Evolutionary conservation across 192 early-diverging fungal genomes (phyloP), one percentile per base, ranked within the genome.

Genomic region (Mortierella hygrophila): DNA sequence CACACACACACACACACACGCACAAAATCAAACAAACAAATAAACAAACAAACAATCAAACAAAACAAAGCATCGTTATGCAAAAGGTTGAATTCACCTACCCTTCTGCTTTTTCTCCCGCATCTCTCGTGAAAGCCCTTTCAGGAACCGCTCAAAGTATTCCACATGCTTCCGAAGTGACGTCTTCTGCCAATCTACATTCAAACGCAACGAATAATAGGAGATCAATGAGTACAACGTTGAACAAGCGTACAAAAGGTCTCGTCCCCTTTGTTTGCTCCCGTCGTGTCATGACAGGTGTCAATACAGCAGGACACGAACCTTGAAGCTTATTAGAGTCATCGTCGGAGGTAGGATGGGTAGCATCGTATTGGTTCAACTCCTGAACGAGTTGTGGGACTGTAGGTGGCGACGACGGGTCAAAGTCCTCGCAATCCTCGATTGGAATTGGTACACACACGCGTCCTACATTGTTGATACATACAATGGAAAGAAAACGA

Each of bases 381-480:
- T 98, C 95, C 44, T 89, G 87, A 49, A 94, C 82, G 29, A 99
- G 87, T 55, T 90, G 87, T 18, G 88, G 72, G 42, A 99, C 76
- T 1, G 93, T 97, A 0, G 98, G 98, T 11, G 94, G 95, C 4
- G 78, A 79, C 20, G 93, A 87, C 37, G 98, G 98, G 77, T 99
- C 92, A 85, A 99, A 99, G 2, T 90, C 77, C 69, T 97, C 95
- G 76, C 96, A 97, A 21, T 85, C 86, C 68, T 93, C 91, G 4
- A 93, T 91, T 41, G 90, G 88, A 76, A 99, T 99, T 3, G 98
- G 98, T n/a, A 98, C 96, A 90, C 97, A 99, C 18, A 99, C 97
- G 38, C 94, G 91, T 38, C 94, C 95, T 96, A 77, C 26, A 15
- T 5, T 74, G 23, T 29, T n/a, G 44, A 41, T 6, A 32, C 60